A percentile compares a stretch with the other conserved stretches of the same genome.
Evolutionary conservation across 2,329 filamentous ascomycete species (phyloP).

Genomic region (Paraphaeosphaeria minitans): DNA sequence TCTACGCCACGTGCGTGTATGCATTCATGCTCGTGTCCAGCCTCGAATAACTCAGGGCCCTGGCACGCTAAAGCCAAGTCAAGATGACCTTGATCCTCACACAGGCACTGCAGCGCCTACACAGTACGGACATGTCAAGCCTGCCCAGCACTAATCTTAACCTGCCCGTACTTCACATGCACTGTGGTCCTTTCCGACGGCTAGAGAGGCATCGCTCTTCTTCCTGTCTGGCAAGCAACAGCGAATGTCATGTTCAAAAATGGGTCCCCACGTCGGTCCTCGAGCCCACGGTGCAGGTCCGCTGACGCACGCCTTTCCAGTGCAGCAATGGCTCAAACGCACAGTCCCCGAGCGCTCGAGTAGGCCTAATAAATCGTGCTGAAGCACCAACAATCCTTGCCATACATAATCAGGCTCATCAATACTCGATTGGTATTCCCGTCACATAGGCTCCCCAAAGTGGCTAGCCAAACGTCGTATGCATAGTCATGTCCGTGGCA

Average conservation of each 20-base stretch:
- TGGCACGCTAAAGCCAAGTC: too few species aligned
- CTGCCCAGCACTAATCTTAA: slow-evolving; percentile 11
- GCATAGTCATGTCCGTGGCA: not conserved
- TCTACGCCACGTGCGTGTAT: slow-evolving; percentile 12
- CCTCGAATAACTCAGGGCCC: not conserved
- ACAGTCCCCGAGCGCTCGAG: not conserved
- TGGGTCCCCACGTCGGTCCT: not conserved
- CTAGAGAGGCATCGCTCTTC: not conserved
- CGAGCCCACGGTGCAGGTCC: not conserved
- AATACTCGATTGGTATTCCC: not conserved
- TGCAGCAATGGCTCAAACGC: slow-evolving; percentile 1
- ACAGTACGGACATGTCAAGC: slow-evolving; percentile 1
- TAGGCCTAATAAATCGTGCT: not conserved
- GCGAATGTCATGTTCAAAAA: slow-evolving; percentile 3
- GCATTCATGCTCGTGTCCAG: slow-evolving; percentile 3
- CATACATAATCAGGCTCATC: not conserved
- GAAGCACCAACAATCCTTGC: not conserved
- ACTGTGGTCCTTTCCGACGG: slow-evolving; percentile 46
- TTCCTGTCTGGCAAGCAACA: not conserved
- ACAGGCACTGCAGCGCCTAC: not conserved
- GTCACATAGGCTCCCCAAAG: not conserved
- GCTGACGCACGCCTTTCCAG: not conserved
- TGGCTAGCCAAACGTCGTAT: not conserved
- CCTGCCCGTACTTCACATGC: slow-evolving; percentile 41
- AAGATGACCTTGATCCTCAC: too few species aligned